Conservation (phyloP, 164 flowering plant genomes). For the Vitis vinifera region ASM3070453v1 NC_081821.1:11308501-11309000, state of each 20-base stretch:
- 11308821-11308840: slow-evolving; percentile 10
- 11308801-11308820: slow-evolving; percentile 22
- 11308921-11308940: slow-evolving; percentile 29
- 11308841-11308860: not conserved
- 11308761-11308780: slow-evolving; percentile 12
- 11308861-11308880: not conserved
- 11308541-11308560: no score
- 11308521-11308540: no score
- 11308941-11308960: slow-evolving; percentile 50
- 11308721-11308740: slow-evolving; percentile 13
- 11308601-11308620: no score
- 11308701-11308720: slow-evolving; percentile 17
- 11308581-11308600: not conserved
- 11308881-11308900: not conserved
- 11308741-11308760: slow-evolving; percentile 6
- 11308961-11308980: slow-evolving; percentile 23
- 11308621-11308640: no score
- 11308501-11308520: no score
- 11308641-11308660: not conserved
- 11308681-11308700: not conserved
- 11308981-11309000: slow-evolving; percentile 23
- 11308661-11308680: not conserved
- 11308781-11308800: slow-evolving; percentile 33
- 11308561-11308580: no score
- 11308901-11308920: slow-evolving; percentile 23